Evolutionary conservation across 306 rosid genomes (phyloP).

Genomic region (Luffa acutangula): DNA sequence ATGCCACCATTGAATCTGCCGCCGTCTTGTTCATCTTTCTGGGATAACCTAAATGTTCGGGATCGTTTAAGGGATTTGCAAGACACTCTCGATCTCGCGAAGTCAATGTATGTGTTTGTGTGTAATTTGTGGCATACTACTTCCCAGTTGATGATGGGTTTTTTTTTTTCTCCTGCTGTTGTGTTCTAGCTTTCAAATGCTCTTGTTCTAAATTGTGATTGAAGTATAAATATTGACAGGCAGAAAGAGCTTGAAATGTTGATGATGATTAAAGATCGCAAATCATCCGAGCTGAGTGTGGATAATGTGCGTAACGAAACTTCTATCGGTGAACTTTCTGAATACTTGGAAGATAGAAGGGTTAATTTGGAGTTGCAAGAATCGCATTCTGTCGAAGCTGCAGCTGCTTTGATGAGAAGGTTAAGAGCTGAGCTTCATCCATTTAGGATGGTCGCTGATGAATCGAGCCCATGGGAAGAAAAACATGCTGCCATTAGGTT

Average conservation of each 20-base stretch:
- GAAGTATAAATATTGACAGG: slow-evolving; percentile 21
- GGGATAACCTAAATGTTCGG: slow-evolving; percentile 45
- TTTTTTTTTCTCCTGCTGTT: not conserved
- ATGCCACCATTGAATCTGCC: slow-evolving; percentile 39
- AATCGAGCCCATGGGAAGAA: slow-evolving; percentile 73
- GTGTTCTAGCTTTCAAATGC: slow-evolving; percentile 3
- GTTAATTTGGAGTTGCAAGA: slow-evolving; percentile 50
- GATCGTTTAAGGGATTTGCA: slow-evolving; percentile 47
- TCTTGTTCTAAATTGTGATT: not conserved
- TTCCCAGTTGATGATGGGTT: not conserved
- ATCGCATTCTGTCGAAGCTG: slow-evolving; percentile 45
- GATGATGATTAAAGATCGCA: slow-evolving; percentile 34
- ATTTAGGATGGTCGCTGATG: slow-evolving; percentile 35
- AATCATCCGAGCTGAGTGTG: slow-evolving; percentile 26
- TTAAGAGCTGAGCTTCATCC: slow-evolving; percentile 55
- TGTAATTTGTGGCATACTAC: not conserved
- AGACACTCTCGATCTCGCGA: slow-evolving; percentile 50
- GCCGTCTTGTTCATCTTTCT: slow-evolving; percentile 38
- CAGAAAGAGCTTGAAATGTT: slow-evolving; percentile 63
- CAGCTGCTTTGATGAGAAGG: slow-evolving; percentile 45
- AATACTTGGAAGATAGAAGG: slow-evolving; percentile 34
- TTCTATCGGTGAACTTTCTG: slow-evolving; percentile 16
- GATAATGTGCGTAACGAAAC: slow-evolving; percentile 18
- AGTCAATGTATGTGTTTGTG: slow-evolving; percentile 39
- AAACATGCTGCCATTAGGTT: slow-evolving; percentile 46